These are phyloP conservation scores for Pontederia paniculata DNA, from an alignment of 176 grass and related monocot genomes.

Conservation along the genomic window DNA sequence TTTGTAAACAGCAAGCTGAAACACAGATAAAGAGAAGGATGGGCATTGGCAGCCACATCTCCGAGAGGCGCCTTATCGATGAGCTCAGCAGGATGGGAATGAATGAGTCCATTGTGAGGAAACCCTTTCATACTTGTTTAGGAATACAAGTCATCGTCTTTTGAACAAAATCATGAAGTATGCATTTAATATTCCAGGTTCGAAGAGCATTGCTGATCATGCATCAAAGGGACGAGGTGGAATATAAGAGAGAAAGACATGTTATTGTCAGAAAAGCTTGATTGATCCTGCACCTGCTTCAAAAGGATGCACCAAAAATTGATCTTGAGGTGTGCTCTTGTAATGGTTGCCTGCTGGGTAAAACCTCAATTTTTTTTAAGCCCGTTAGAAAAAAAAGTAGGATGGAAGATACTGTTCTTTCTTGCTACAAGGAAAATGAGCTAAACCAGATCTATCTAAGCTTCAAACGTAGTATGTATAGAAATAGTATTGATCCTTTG, in stretches of 20 bases:
- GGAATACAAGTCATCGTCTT: too few relatives aligned
- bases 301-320: too few relatives aligned
- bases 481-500: too few relatives aligned
- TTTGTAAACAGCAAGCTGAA: constrained; percentile 65
- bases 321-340: too few relatives aligned
- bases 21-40: constrained; percentile 92
- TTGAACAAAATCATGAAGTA: background rate
- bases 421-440: too few relatives aligned
- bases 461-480: too few relatives aligned
- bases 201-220: constrained; percentile 94
- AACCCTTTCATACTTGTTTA: background rate
- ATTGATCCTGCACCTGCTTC: background rate
- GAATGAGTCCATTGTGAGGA: constrained; percentile 83
- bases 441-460: too few relatives aligned
- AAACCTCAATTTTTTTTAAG: too few relatives aligned
- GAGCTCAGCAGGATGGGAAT: constrained; percentile 79
- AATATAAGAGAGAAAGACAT: constrained; percentile 85
- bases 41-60: constrained; percentile 93
- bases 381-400: too few relatives aligned
- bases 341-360: too few relatives aligned
- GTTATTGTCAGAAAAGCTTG: constrained; percentile 85
- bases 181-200: constrained; percentile 34
- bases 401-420: too few relatives aligned
- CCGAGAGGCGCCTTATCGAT: constrained; percentile 63
- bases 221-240: constrained; percentile 95